Evolutionary conservation across 2,329 filamentous ascomycete genomes (phyloP), one percentile per base, ranked within the genome.

Genomic region (Cladophialophora chaetospira): DNA sequence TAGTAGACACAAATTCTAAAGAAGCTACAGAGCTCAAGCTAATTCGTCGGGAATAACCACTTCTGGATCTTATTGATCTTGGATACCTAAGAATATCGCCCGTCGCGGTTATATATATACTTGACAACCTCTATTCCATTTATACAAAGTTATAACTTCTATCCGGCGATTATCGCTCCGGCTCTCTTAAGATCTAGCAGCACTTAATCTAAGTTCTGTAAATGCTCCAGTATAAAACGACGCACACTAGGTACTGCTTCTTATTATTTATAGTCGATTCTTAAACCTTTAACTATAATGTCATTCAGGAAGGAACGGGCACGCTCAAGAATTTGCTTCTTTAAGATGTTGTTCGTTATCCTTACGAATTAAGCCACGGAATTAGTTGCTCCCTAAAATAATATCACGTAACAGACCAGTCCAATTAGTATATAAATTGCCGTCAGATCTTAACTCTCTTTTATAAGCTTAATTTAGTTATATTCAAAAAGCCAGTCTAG

Each of bases 401-500:
- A 9, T 2, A 9, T 42, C 13, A 48, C 13, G n/a, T 35, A 48
- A 4, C n/a, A 10, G 11, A 48, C 29, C 23, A 35, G 9, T 4
- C 11, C 5, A 23, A 48, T 9, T 5, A 13, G 15, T 5, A 15
- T 48, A 19, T 48, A 35, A 23, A 48, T 48, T 2, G 3, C 26
- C 11, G 23, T 35, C 4, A 48, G 15, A 35, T 48, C 45, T 35
- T 15, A 15, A 6, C 29, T 48, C 8, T 48, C 26, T 10, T 48
- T 48, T 3, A 3, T 15, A 11, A 48, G 29, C n/a, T 48, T 15
- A 6, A 48, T 48, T 19, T 48, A 29, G 10, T 48, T 21, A 23
- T 48, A 48, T 33, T 10, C 6, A 13, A 10, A 48, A n/a, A 48
- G 45, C 45, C 23, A 48, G 3, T 48, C 8, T 29, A 48, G n/a